Evolutionary conservation across 805 yeast species (phyloP).

Genomic region (Ogataea angusta): DNA sequence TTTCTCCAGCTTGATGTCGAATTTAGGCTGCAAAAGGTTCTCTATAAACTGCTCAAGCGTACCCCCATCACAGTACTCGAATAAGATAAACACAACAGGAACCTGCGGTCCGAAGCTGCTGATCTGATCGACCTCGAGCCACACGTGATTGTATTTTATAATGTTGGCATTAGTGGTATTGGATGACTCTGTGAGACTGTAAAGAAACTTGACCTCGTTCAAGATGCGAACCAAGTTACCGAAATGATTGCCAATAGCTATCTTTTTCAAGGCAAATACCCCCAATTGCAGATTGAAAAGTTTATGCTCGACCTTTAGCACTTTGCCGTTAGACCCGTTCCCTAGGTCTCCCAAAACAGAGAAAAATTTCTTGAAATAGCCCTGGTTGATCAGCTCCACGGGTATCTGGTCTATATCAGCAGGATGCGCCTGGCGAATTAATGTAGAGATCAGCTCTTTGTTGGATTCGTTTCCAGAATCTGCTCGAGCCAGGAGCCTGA

Average conservation of each 20-base stretch:
- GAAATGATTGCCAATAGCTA: constrained; percentile 76
- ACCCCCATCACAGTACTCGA: constrained; percentile 88
- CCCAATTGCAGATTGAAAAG: constrained; percentile 71
- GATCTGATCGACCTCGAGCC: constrained; percentile 69
- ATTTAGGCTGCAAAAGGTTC: constrained; percentile 35
- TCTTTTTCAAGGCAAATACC: constrained; percentile 77
- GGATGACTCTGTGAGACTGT: constrained; percentile 40
- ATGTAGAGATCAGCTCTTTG: constrained; percentile 17
- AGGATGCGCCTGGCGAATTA: constrained; percentile 13
- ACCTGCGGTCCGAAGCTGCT: constrained; percentile 54
- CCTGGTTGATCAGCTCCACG: constrained; percentile 65
- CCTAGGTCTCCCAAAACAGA: constrained; percentile 60
- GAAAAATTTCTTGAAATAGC: constrained; percentile 76
- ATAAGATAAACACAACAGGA: constrained; percentile 68
- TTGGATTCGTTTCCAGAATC: constrained; percentile 21
- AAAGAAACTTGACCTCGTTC: constrained; percentile 73
- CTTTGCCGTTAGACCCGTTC: constrained; percentile 82
- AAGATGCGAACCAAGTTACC: constrained; percentile 67
- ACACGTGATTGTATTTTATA: constrained; percentile 85
- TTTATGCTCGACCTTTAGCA: constrained; percentile 79
- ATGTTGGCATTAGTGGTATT: constrained; percentile 46
- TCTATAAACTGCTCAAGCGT: constrained; percentile 68
- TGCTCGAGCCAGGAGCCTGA: constrained; percentile 24
- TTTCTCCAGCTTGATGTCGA: constrained; percentile 38
- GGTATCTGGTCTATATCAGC: constrained; percentile 21